Evolutionary conservation across 2,329 filamentous ascomycete species (phyloP).

Genomic region (Phaeoacremonium minimum): DNA sequence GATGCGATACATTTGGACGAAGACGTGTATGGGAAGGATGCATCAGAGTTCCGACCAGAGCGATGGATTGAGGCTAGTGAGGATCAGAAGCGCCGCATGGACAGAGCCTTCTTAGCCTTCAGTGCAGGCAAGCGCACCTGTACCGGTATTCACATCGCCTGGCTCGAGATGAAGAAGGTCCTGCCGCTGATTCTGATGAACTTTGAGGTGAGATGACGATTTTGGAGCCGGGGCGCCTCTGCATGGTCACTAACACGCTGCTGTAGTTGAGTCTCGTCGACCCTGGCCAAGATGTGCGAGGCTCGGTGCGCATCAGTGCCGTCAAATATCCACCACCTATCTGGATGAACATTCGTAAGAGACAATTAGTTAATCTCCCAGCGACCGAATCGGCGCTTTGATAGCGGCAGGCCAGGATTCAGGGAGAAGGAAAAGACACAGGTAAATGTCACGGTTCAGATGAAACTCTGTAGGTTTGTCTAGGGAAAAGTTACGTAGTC

Average conservation of each 20-base stretch:
- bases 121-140: conserved; percentile 7
- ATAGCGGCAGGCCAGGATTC: too few species aligned
- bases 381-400: too few species aligned
- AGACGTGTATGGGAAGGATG: conserved; percentile 10
- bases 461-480: too few species aligned
- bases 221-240: neutral
- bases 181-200: conserved; percentile 5
- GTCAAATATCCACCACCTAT: conserved; percentile 8
- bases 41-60: conserved; percentile 10
- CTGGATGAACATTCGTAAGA: conserved; percentile 6
- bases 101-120: conserved; percentile 10
- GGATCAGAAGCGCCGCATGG: conserved; percentile 7
- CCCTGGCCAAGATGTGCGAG: conserved; percentile 4
- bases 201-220: conserved; percentile 8
- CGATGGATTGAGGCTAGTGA: conserved; percentile 11
- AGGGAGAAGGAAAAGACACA: too few species aligned
- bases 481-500: too few species aligned
- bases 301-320: conserved; percentile 5
- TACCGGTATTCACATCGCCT: conserved; percentile 8
- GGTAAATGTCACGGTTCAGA: too few species aligned
- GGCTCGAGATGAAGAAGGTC: conserved; percentile 10
- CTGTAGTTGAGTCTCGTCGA: conserved; percentile 5
- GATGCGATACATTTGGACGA: conserved; percentile 10
- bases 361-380: conserved; percentile 2
- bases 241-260: neutral